phyloP scores from a whole-genome alignment of 192 early-diverging fungal genomes.

The Umbelopsis ramanniana region DNA sequence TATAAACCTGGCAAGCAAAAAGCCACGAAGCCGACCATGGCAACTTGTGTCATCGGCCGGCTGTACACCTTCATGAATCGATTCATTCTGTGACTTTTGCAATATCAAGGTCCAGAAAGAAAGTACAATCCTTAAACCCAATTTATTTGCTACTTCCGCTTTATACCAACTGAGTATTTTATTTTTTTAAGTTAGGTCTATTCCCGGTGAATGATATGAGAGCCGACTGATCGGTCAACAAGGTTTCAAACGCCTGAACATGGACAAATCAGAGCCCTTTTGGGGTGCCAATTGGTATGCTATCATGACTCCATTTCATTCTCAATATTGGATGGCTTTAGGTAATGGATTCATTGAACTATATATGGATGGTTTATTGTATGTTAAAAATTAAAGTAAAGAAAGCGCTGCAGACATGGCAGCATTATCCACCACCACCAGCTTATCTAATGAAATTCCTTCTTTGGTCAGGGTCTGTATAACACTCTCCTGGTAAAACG shows the following conservation, averaged over 20 bases:
- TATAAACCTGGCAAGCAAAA: constrained; percentile 11
- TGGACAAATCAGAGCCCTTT: no score
- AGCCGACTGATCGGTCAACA: no score
- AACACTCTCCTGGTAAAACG: background rate
- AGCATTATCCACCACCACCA: background rate
- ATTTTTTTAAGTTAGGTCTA: no score
- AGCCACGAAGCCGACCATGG: constrained; percentile 15
- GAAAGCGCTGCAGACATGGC: background rate
- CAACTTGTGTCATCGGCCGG: constrained; percentile 12
- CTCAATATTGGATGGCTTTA: no score
- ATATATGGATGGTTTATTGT: background rate
- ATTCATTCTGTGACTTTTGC: background rate
- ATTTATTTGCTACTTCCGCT: no score
- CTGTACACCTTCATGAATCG: background rate
- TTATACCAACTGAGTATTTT: no score
- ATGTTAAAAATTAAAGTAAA: background rate
- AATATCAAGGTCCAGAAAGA: background rate
- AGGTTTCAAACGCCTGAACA: no score
- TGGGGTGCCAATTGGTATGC: no score
- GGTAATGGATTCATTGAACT: no score
- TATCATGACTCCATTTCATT: no score
- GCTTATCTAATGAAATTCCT: background rate
- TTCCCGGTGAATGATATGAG: no score
- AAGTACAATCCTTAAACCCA: background rate
- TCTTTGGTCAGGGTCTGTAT: background rate